These are phyloP conservation scores for Chalciporus piperatus DNA, from an alignment of 768 basidiomycete genomes.

Conservation along the genomic window DNA sequence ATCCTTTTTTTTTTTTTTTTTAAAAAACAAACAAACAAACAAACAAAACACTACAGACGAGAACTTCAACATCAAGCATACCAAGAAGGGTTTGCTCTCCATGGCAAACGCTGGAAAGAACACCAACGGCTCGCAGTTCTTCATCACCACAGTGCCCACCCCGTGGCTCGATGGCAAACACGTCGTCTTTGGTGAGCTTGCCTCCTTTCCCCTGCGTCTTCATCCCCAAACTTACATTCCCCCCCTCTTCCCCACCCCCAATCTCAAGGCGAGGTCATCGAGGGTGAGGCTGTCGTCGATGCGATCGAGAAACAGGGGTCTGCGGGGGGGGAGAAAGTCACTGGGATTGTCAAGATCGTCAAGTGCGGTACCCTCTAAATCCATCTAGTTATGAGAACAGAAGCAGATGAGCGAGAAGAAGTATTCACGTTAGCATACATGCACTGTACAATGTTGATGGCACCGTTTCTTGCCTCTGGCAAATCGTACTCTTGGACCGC, in stretches of 20 bases:
- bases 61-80: slow-evolving; percentile 79
- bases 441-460: slow-evolving; percentile 5
- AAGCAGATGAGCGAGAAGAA: neutral
- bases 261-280: slow-evolving; percentile 56
- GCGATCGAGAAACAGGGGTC: no score
- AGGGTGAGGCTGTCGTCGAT: no score
- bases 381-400: slow-evolving; percentile 20
- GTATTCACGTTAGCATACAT: slow-evolving; percentile 1
- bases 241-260: neutral
- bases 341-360: slow-evolving; percentile 57
- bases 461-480: neutral
- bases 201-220: neutral
- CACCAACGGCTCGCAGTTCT: slow-evolving; percentile 91
- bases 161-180: slow-evolving; percentile 80
- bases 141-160: slow-evolving; percentile 80
- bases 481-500: neutral
- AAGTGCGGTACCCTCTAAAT: slow-evolving; percentile 52
- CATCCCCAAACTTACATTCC: neutral
- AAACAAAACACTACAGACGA: no score
- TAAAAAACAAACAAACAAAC: no score
- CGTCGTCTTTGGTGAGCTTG: slow-evolving; percentile 74
- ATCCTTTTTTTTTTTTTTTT: slow-evolving; percentile 5
- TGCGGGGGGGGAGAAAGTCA: no score
- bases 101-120: slow-evolving; percentile 82
- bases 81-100: slow-evolving; percentile 62